Conservation (phyloP, 1,284 basidiomycete species). For the Cystobasidium sp. region DNA sequence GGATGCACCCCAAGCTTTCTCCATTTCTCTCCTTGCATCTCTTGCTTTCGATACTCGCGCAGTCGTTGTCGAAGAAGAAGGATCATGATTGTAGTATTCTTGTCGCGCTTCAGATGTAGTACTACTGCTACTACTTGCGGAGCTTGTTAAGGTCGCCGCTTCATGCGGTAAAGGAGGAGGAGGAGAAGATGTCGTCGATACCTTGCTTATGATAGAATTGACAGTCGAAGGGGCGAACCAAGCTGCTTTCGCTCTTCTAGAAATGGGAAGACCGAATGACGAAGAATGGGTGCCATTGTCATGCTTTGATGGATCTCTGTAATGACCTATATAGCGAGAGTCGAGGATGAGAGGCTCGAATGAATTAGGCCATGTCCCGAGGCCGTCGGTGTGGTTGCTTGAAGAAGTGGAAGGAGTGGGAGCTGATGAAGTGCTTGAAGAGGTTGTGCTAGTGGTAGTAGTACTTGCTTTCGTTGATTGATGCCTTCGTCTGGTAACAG, state of each 20-base stretch:
- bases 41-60: constrained; percentile 12
- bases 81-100: not conserved
- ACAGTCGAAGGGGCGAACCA: constrained; percentile 29
- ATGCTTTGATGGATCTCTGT: constrained; percentile 41
- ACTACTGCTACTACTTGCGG: not conserved
- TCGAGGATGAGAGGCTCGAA: constrained; percentile 33
- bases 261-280: not conserved
- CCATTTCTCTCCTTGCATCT: constrained; percentile 26
- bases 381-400: too few species aligned
- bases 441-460: not conserved
- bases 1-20: constrained; percentile 31
- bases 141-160: not conserved
- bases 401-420: not conserved
- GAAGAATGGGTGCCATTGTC: not conserved
- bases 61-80: not conserved
- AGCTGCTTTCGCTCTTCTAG: constrained; percentile 7
- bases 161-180: not conserved
- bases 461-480: not conserved
- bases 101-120: not conserved
- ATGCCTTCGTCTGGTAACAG: not conserved
- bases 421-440: not conserved
- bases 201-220: constrained; percentile 24
- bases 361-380: constrained; percentile 16
- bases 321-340: constrained; percentile 22
- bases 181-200: not conserved